These are phyloP conservation scores for Verbascum thapsus DNA, from an alignment of 257 asterid species.

Conservation along the genomic window DNA sequence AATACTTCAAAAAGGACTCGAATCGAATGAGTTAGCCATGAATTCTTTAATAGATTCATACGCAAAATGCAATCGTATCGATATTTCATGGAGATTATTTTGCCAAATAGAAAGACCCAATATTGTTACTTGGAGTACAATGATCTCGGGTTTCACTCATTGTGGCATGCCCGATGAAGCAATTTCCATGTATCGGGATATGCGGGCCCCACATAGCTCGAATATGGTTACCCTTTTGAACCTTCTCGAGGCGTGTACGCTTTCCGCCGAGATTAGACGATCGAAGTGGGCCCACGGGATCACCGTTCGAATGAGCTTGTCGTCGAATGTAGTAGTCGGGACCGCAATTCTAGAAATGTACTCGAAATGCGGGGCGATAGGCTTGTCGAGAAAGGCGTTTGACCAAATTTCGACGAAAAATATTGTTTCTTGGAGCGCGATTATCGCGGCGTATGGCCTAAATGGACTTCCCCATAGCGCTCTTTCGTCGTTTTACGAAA, in stretches of 20 bases:
- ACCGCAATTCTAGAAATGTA: slow-evolving; percentile 88
- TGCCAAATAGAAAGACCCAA: slow-evolving; percentile 53
- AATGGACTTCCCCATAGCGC: slow-evolving; percentile 80
- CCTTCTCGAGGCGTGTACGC: slow-evolving; percentile 82
- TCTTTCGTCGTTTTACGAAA: slow-evolving; percentile 56
- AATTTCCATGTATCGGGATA: slow-evolving; percentile 53
- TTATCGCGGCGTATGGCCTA: slow-evolving; percentile 76
- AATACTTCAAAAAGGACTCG: slow-evolving; percentile 52
- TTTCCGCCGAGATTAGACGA: slow-evolving; percentile 58
- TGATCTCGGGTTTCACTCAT: slow-evolving; percentile 78
- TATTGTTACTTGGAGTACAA: slow-evolving; percentile 86
- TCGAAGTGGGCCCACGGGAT: slow-evolving; percentile 75
- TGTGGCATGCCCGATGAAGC: slow-evolving; percentile 84
- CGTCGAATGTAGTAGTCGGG: slow-evolving; percentile 65
- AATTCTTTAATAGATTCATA: slow-evolving; percentile 81
- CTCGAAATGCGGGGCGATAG: slow-evolving; percentile 81
- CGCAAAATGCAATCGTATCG: slow-evolving; percentile 67
- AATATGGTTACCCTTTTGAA: slow-evolving; percentile 58
- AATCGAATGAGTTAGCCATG: slow-evolving; percentile 63
- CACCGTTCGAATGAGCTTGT: slow-evolving; percentile 65
- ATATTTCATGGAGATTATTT: slow-evolving; percentile 59
- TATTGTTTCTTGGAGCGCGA: slow-evolving; percentile 76
- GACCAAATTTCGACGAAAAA: slow-evolving; percentile 57
- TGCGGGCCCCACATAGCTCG: slow-evolving; percentile 49
- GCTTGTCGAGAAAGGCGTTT: slow-evolving; percentile 64